Evolutionary conservation across 2,329 filamentous ascomycete genomes (phyloP), one percentile per base, ranked within the genome.

Genomic region (Cercospora sp.): DNA sequence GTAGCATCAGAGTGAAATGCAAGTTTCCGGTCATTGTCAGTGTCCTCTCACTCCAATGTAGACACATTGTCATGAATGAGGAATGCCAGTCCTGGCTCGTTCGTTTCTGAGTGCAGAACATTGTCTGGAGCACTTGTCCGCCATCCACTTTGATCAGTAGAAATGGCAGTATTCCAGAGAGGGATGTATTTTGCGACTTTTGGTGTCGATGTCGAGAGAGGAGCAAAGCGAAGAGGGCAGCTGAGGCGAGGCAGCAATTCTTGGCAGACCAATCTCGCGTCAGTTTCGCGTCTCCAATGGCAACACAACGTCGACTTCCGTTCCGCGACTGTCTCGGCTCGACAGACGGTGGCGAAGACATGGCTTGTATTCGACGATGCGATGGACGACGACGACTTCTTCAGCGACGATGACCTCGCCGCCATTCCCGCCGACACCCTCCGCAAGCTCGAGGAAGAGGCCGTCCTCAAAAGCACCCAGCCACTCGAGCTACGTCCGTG

Each of bases 341-440:
- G 30, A 34, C 26, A 30, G 53, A 58, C 28, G 7, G 62, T 13
- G 21, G n/a, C 49, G 62, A 32, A 51, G 32, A 64, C 21, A 65
- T 68, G 66, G 66, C 61, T 59, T 28, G 21, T 2, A 8, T n/a
- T 8, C 32, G 13, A 24, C 40, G 18, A 21, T 32, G 64, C 59
- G 28, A 69, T 69, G 66, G 79, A 81, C 67, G 80, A 82, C 69
- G 80, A 83, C 70, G 81, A 84, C 67, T 82, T 82, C 68, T 81
- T 80, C 74, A 81, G 75, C 70, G 82, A 82, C 76, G 77, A 81
- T 72, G 82, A 80, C 74, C 75, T 85, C 64, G 81, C 82, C 72
- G 77, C 78, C 69, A 77, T 85, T 57, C 81, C 83, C 37, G 77
- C 79, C 62, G 80, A 82, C 70, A 78, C 82, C 28, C 77, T 85